Evolutionary conservation across 148 eudicot genomes (phyloP), one percentile per base, ranked within the genome.

Genomic region (Suaeda aralocaspica): DNA sequence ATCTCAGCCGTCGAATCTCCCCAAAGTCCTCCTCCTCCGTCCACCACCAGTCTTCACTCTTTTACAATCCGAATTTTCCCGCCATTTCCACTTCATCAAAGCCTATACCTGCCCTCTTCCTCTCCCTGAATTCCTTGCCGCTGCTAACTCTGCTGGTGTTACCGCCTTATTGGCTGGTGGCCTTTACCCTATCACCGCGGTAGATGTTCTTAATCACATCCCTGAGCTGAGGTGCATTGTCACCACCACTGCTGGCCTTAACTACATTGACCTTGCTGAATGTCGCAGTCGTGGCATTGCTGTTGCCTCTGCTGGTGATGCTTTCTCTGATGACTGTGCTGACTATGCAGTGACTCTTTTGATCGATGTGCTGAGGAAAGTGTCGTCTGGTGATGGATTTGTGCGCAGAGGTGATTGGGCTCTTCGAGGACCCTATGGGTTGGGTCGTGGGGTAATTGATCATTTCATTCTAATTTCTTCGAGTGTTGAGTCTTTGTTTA

Each of bases 271-370:
- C 59, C 62, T 89, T 25, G 33, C 31, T 6, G 96, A 89, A 79
- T 92, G 96, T 59, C 85, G 86, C 62, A 85, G 88, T 64, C 88
- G 88, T 9, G 87, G 91, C 9, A 77, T 92, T 25, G 22, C 82
- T 30, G 76, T 92, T 8, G 77, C 91, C 10, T 71, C 77, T 42
- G 76, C 84, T 10, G 74, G 80, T 15, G 44, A 41, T 3, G 18
- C 81, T 21, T 83, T 67, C 72, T 70, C 91, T 30, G 79, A 65
- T 10, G 91, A 87, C 66, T 86, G 83, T 12, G 98, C 98, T 9
- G 96, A 92, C 30, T 5, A 53, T 7, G 88, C 96, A 0, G 91
- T 92, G 10, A 87, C 83, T 24, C 71, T 92, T 30, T n/a, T 86
- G 31, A 34, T 92, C 53, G 93, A 88, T 66, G 87, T 89, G 0